Conservation (phyloP, 495 filamentous ascomycete genomes). For the Hypoxylon lienhwacheense region DNA sequence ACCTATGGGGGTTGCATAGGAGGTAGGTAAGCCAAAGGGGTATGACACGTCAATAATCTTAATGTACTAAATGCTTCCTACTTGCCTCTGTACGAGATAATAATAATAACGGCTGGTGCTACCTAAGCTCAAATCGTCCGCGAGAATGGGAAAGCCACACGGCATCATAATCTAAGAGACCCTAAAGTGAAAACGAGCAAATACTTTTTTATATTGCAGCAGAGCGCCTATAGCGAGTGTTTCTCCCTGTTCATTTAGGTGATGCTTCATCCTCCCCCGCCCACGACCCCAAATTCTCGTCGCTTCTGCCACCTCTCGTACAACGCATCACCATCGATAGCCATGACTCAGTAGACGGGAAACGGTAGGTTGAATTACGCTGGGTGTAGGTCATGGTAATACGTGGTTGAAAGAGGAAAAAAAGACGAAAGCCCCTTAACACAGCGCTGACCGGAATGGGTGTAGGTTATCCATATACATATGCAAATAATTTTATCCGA, state of each 20-base stretch:
- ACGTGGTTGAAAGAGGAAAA: conserved; percentile 18
- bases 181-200: conserved; percentile 22
- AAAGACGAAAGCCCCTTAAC: conserved; percentile 25
- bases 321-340: conserved; percentile 11
- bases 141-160: background rate
- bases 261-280: background rate
- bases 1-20: too few relatives aligned
- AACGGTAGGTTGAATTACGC: conserved; percentile 15
- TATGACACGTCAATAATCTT: too few relatives aligned
- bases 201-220: conserved; percentile 35
- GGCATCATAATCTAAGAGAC: background rate
- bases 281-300: conserved; percentile 1
- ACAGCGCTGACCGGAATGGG: conserved; percentile 7
- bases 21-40: too few relatives aligned
- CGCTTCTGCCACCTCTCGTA: conserved; percentile 4
- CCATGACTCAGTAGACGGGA: conserved; percentile 12
- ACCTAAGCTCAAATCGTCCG: background rate
- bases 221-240: conserved; percentile 38
- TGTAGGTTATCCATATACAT: conserved; percentile 33
- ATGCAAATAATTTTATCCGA: conserved; percentile 35
- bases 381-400: conserved; percentile 14
- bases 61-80: too few relatives aligned
- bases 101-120: too few relatives aligned
- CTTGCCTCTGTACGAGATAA: too few relatives aligned
- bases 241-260: conserved; percentile 18